Base-by-base conservation (phyloP, 495 filamentous ascomycete genomes). In the Parmelia sp. region DNA sequence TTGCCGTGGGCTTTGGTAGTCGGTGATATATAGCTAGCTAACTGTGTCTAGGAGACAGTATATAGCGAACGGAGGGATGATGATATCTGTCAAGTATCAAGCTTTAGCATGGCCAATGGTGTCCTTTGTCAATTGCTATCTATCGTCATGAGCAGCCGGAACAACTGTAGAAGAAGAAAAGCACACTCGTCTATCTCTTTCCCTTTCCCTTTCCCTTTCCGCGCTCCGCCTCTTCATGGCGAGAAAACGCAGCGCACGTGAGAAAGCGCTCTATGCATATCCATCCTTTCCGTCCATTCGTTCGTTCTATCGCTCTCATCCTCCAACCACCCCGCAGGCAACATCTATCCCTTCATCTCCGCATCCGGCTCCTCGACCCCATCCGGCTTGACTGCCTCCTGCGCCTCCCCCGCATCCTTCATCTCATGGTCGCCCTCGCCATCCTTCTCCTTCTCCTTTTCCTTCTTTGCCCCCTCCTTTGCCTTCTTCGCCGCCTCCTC, bases 401-500 rank as follows among this genome's bases (percentile, higher is more conserved):
- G 51, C 23, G 49, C 42, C 3, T 72, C 76, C 56, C 77, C 75
- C 21, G 80, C 78, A 65, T 85, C 82, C 69, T 82, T 79, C 82
- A 84, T 85, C 72, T 84, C 82, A 8, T 77, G 68, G 62, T 85
- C 82, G 64, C 77, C 71, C 63, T 77, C 73, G 21, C 74, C 64
- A n/a, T 75, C 74, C 62, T 67, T 74, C 64, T 70, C 70, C 63
- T 78, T 77, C 33, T 69, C 59, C 63, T 78, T 77, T 31, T 69
- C 59, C 63, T 79, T 77, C 68, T 76, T 77, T 60, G 73, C 71
- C 47, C 72, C 74, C 63, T 81, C 81, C 33, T 75, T 74, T 39
- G 78, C 78, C 75, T 80, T 81, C 74, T 81, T 79, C 58, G 74
- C 74, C 58, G 74, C 74, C 57, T 80, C 80, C 63, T 82, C 79